Base-by-base conservation (phyloP, 2,329 filamentous ascomycete genomes). In the Trichothecium sympodiale region DNA sequence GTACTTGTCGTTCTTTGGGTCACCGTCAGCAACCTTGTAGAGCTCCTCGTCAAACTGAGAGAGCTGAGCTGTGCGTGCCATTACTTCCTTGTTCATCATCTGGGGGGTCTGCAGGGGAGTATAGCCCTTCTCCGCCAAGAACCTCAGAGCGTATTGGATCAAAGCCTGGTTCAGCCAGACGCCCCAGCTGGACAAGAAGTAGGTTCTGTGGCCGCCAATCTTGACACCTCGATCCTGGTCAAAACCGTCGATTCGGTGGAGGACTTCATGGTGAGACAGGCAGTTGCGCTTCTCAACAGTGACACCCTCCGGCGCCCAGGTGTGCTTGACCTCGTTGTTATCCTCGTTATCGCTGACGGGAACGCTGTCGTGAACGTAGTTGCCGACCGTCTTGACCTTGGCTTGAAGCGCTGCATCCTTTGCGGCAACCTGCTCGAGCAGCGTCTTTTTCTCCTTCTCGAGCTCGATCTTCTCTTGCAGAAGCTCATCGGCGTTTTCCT, bases 1-100 rank as follows among this genome's bases (percentile, higher is more conserved):
- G 47, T 80, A 80, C 65, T 95, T 95, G 64, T 96, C 91, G 34
- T 83, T 85, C 49, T 85, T 76, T 44, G 85, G 77, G 49, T 93
- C 86, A 40, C 85, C 83, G 55, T 83, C 82, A 46, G 20, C 78
- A 17, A 98, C 89, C 65, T 96, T 96, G 72, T 98, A 98, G 35
- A 98, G 68, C 60, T 96, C 89, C 58, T 96, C 91, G 53, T 98
- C 91, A 52, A 98, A 98, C 52, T 95, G 84, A 47, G 91, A 87
- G 17, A 98, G 77, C 62, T 98, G 91, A 3, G 91, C 91, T 0
- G 91, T 98, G 70, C 96, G 96, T 41, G 83, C 88, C 91, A 98
- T 98, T 57, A 86, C 81, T 34, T 94, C 84, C 59, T 84, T 83
- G 43, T 89, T 74, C 84, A 96, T 94, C 68, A 98, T 93, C 54